Percentiles rank a stretch among this genome's conserved stretches.
Conservation (phyloP, 1,139 yeast species). For the Scheffersomyces parashehatae region DNA sequence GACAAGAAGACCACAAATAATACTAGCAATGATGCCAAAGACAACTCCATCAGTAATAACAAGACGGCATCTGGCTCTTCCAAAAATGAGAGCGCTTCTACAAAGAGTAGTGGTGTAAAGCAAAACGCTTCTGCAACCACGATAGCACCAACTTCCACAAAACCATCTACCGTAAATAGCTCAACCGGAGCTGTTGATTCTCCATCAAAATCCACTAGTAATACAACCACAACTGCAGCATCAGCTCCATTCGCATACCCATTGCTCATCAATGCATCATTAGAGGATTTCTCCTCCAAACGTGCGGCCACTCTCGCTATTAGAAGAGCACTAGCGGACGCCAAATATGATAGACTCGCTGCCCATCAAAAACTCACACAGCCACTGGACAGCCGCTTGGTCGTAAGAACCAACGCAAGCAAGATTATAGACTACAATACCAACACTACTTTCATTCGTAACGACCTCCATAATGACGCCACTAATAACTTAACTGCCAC, state of each 20-base stretch:
- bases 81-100: conserved; percentile 2
- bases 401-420: conserved; percentile 5
- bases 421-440: conserved; percentile 20
- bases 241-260: conserved; percentile 5
- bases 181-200: background rate
- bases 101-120: background rate
- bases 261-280: conserved; percentile 6
- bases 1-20: too few relatives aligned
- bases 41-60: conserved; percentile 7
- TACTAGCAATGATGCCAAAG: conserved; percentile 4
- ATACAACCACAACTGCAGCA: background rate
- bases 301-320: background rate
- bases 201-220: conserved; percentile 2
- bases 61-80: conserved; percentile 6
- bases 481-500: background rate
- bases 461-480: conserved; percentile 1
- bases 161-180: conserved; percentile 2
- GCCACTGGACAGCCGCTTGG: background rate
- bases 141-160: conserved; percentile 6
- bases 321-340: conserved; percentile 1
- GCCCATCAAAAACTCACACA: background rate
- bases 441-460: conserved; percentile 8
- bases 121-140: background rate
- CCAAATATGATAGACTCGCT: conserved; percentile 5
- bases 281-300: conserved; percentile 2